Evolutionary conservation across 2,329 filamentous ascomycete species (phyloP).

Genomic region (Cordyceps javanica): DNA sequence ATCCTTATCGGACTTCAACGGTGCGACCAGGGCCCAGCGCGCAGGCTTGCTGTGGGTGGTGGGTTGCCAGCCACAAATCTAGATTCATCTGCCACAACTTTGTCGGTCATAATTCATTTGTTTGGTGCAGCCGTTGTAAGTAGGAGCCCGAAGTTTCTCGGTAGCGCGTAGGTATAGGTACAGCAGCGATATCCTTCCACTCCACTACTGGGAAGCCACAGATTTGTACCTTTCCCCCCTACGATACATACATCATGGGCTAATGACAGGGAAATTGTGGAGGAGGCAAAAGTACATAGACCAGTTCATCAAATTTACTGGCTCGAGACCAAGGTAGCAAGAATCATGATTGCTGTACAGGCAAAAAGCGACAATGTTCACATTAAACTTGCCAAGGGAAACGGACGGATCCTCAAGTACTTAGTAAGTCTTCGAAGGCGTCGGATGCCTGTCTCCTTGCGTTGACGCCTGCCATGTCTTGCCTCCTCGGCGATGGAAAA

Average conservation of each 20-base stretch:
- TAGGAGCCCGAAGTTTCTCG: slow-evolving; percentile 14
- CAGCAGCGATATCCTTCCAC: background rate
- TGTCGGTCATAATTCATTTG: slow-evolving; percentile 3
- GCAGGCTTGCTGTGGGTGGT: background rate
- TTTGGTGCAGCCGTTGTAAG: background rate
- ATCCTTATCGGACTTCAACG: slow-evolving; percentile 10
- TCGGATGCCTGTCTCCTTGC: too few relatives aligned
- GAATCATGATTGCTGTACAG: too few relatives aligned
- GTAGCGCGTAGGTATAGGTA: background rate
- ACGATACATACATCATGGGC: background rate
- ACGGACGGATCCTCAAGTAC: too few relatives aligned
- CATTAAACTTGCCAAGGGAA: too few relatives aligned
- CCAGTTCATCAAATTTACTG: background rate
- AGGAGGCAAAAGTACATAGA: background rate
- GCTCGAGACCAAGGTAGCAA: background rate
- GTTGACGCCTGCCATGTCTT: background rate
- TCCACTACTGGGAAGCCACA: background rate
- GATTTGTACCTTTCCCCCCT: background rate
- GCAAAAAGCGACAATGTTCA: too few relatives aligned
- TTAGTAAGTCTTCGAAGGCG: too few relatives aligned
- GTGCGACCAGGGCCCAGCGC: slow-evolving; percentile 1
- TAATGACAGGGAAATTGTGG: background rate
- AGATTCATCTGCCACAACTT: slow-evolving; percentile 2
- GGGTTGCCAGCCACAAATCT: slow-evolving; percentile 9
- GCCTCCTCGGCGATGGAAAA: background rate